phyloP scores from a whole-genome alignment of 805 yeast species.

The Zygosaccharomyces lentus region DNA sequence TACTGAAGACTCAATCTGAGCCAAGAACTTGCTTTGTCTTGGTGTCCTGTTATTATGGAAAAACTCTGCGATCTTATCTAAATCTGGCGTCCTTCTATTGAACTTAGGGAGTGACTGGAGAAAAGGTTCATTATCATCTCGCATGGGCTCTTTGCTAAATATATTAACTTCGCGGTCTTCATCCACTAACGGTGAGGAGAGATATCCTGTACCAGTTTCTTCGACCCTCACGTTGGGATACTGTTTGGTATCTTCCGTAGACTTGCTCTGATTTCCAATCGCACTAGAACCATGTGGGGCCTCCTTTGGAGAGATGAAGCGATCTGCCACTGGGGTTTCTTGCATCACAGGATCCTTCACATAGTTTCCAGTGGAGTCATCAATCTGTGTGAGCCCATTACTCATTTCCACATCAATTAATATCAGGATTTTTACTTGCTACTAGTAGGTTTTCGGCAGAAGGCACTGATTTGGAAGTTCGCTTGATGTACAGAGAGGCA shows the following conservation, averaged over 20 bases:
- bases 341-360: conserved; percentile 13
- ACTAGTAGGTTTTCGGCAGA: neutral
- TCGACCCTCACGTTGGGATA: conserved; percentile 7
- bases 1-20: conserved; percentile 12
- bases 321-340: conserved; percentile 16
- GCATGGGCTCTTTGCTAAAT: neutral
- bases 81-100: conserved; percentile 28
- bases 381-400: neutral
- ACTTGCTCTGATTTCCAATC: conserved; percentile 5
- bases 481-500: neutral
- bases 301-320: conserved; percentile 1
- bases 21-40: conserved; percentile 11
- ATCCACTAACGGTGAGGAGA: neutral
- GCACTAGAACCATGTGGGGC: neutral
- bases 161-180: neutral
- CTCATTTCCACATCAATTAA: conserved; percentile 1
- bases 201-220: neutral
- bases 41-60: conserved; percentile 21
- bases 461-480: neutral
- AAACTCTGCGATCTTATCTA: conserved; percentile 25
- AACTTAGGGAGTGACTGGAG: conserved; percentile 7
- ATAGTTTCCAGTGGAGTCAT: conserved; percentile 1
- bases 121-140: neutral
- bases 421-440: neutral
- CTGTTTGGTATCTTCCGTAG: neutral